phyloP scores from a whole-genome alignment of 2,329 filamentous ascomycete genomes.

The Achaetomium macrosporum region DNA sequence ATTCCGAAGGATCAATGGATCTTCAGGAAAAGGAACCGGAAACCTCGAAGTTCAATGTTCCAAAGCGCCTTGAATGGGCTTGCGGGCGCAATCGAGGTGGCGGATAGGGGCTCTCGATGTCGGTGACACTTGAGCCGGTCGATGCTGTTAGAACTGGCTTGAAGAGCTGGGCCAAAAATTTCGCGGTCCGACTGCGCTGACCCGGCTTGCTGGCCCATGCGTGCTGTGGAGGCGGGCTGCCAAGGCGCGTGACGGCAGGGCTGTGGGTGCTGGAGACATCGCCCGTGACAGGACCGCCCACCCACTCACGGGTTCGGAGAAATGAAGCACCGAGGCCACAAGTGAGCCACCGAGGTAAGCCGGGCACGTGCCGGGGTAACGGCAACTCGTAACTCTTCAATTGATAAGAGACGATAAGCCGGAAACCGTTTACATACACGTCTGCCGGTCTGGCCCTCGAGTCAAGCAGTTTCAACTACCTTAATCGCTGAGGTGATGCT shows the following conservation, averaged over 20 bases:
- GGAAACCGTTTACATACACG: too few relatives aligned
- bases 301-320: slow-evolving; percentile 15
- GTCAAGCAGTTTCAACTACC: too few relatives aligned
- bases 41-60: neutral
- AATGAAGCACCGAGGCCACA: slow-evolving; percentile 11
- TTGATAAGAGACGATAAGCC: too few relatives aligned
- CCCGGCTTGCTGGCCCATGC: slow-evolving; percentile 17
- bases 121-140: slow-evolving; percentile 10
- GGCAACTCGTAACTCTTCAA: too few relatives aligned
- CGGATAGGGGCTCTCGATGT: slow-evolving; percentile 4
- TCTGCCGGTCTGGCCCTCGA: too few relatives aligned
- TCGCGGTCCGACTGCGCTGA: slow-evolving; percentile 15
- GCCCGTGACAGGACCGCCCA: too few relatives aligned
- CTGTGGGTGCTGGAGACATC: neutral
- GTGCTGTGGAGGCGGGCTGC: slow-evolving; percentile 7
- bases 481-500: too few relatives aligned
- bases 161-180: slow-evolving; percentile 27
- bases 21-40: neutral
- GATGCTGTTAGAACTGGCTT: slow-evolving; percentile 11
- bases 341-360: too few relatives aligned
- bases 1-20: neutral
- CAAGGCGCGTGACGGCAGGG: slow-evolving; percentile 4
- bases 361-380: too few relatives aligned
- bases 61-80: neutral
- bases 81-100: slow-evolving; percentile 3